Evolutionary conservation across 2,329 filamentous ascomycete species (phyloP), one percentile per base, ranked within the genome.

Genomic region (Cytospora mali): DNA sequence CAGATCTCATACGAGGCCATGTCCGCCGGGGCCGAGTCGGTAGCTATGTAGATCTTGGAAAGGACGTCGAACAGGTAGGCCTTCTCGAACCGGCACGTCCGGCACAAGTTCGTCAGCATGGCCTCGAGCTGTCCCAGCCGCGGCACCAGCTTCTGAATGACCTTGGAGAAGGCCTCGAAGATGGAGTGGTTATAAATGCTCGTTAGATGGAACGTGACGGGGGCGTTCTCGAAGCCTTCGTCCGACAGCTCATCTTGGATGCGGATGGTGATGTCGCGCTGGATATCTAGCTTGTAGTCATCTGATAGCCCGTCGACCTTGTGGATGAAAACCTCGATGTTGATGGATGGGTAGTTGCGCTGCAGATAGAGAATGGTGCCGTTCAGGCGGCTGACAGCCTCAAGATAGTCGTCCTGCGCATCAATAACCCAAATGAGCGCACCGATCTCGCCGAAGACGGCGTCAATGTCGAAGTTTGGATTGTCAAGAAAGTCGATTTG

Each of bases 371-470:
- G 81, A 66, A 98, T 96, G 9, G 93, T 97, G 60, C 87, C 83
- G 75, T 97, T 96, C 29, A 99, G 85, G 10, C 92, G 88, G 59
- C 87, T 86, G 54, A 99, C 91, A 21, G 93, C 91, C 74, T 97
- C 93, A 61, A 97, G 86, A 73, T 98, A 99, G 75, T 99, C 95
- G 73, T 99, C 95, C 76, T 99, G 95, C 0, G 95, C 94, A 73
- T 99, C 95, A 64, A 99, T 96, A 64, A 99, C 94, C 94, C 95
- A 99, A 66, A 99, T 96, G 16, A 99, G 81, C 16, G 95, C 93
- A 23, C 95, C 95, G 18, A 96, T 92, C 72, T 94, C 93, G 68
- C 92, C 91, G 75, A 99, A 99, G 71, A 98, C 94, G 71, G 91
- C 89, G 70, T 96, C 92, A 66, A 95, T 89, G 74, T 98, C 93